Base-by-base conservation (phyloP, 768 basidiomycete species). In the Lactarius vividus region DNA sequence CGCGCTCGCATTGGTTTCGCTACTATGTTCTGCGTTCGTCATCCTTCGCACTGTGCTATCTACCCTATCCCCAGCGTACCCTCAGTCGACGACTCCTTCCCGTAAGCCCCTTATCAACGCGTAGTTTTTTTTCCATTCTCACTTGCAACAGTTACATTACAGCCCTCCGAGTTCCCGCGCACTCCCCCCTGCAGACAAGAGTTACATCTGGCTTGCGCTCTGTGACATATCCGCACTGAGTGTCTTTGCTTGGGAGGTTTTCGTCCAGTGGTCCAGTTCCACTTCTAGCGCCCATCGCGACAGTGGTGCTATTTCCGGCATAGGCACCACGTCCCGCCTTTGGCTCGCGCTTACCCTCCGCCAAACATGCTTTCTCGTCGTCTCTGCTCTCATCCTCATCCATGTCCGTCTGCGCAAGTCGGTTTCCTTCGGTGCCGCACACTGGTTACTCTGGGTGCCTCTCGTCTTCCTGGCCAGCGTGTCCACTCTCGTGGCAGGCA, bases 361-460 rank as follows among this genome's bases (percentile, higher is more conserved):
- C 65, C 89, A 89, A 71, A 84, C 83, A 23, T 89, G 87, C 72
- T 82, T 92, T 59, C 78, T 91, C 60, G 74, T 89, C 52, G 78
- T 90, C 37, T 81, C 81, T 3, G 78, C 76, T 23, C 77, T 90
- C 59, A 88, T 87, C 20, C 80, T 92, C 42, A 77, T 89, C 31
- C 86, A 91, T 65, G 83, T 91, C 67, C 85, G 89, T 16, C 79
- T 87, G 80, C 88, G 85, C 20, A 85, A 83, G 58, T 83, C 90
- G 0, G 83, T 90, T 13, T 83, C 86, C 10, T 89, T 89, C 68
- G 89, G 90, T 16, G 67, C 72, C n/a, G 85, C 77, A 58, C 88
- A 91, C 67, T 89, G 87, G 86, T 84, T 88, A 81, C 73, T 92
- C 39, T 90, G 87, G 87, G 82, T 79, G 10, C 90, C 90, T 2